Evolutionary conservation across 2,329 filamentous ascomycete species (phyloP).

Genomic region (Microsporum audouinii): DNA sequence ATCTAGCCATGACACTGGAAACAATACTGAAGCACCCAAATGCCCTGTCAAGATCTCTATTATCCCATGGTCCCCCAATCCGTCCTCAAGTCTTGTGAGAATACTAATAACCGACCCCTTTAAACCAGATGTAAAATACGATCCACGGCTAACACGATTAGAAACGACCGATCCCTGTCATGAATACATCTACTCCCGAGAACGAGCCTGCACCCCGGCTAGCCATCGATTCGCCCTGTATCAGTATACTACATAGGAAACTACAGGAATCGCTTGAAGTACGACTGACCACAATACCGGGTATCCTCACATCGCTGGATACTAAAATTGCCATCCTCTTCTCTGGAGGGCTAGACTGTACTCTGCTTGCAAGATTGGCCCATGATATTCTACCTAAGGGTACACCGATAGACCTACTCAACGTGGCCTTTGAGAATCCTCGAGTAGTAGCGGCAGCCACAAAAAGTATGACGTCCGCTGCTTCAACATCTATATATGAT

Average conservation of each 20-base stretch:
- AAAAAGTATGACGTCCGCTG: conserved; percentile 33
- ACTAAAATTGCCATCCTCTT: conserved; percentile 65
- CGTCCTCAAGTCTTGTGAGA: conserved; percentile 1
- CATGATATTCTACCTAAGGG: conserved; percentile 61
- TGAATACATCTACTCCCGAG: conserved; percentile 33
- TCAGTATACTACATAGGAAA: conserved; percentile 43
- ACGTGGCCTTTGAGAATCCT: conserved; percentile 95
- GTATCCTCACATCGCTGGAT: conserved; percentile 30
- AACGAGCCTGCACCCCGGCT: conserved; percentile 21
- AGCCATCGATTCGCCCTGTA: conserved; percentile 37
- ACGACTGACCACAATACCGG: conserved; percentile 55
- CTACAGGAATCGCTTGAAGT: conserved; percentile 52
- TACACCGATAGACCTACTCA: conserved; percentile 74
- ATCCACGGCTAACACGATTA: background rate
- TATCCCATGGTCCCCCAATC: conserved; percentile 1
- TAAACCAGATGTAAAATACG: background rate
- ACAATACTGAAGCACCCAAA: background rate
- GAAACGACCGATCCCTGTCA: conserved; percentile 30
- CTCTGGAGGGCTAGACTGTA: conserved; percentile 89
- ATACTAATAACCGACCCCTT: background rate
- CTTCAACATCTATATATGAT: conserved; percentile 49
- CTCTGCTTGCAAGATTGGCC: conserved; percentile 66
- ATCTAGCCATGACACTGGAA: background rate
- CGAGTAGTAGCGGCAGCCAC: conserved; percentile 47
- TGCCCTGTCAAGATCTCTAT: background rate